Evolutionary conservation across 2,329 filamentous ascomycete genomes (phyloP), one percentile per base, ranked within the genome.

Genomic region (Sporothrix variecibatus): DNA sequence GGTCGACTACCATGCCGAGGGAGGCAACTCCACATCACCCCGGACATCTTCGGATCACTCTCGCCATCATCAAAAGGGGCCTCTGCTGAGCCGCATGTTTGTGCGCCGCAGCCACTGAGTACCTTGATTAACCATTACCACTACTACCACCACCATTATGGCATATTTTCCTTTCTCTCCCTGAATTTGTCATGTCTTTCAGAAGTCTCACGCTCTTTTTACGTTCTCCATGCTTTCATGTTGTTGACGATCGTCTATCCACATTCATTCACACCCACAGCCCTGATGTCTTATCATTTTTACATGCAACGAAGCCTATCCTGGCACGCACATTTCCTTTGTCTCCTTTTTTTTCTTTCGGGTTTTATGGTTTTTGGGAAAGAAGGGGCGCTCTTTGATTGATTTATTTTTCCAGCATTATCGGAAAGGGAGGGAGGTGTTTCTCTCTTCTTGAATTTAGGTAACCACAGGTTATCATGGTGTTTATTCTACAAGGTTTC

Each of bases 61-160:
- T 2, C 53, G 40, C 28, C 71, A 43, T 7, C 20, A 26, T n/a
- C 75, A 73, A 40, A 75, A 73, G n/a, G 74, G 72, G 2, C 74
- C 74, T 9, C 43, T 77, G 28, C 34, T 77, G 40, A 71, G 72
- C 9, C 75, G 76, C 8, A 77, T 77, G 76, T 77, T 77, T 77
- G 75, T 77, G n/a, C 75, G 76, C 17, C 75, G 76, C 3, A 77
- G 74, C 51, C 71, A 76, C 53, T 77, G 46, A 70, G 7, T 31
- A 43, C 17, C 40, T 3, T 23, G 23, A 62, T 31, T 51, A 60
- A 9, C 31, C 34, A 38, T 70, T 56, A 58, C 34, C 70, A 72
- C 38, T 34, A 23, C 60, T 28, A 67, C 31, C 64, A 51, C 17
- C 17, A 53, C 31, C 34, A 28, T 12, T 72, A 28, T 23, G 58